Conservation (phyloP, 2,329 filamentous ascomycete species). For the Aspergillus sp. region DNA sequence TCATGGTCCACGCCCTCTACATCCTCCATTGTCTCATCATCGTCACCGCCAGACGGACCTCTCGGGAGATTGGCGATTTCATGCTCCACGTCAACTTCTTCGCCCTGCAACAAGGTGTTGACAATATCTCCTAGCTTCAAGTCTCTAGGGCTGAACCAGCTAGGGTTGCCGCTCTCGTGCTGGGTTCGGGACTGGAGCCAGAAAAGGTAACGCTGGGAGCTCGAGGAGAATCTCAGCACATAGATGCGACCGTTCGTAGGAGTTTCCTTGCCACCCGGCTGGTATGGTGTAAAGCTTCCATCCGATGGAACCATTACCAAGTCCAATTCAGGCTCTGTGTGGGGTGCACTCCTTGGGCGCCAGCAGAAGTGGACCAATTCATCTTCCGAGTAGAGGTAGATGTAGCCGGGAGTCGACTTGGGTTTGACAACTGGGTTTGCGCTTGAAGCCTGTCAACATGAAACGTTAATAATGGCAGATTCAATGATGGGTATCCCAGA, state of each 20-base stretch:
- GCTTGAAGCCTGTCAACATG: constrained; percentile 41
- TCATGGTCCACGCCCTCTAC: constrained; percentile 60
- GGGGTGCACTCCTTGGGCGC: constrained; percentile 69
- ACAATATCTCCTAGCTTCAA: constrained; percentile 84
- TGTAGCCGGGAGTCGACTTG: constrained; percentile 69
- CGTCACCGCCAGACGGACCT: constrained; percentile 50
- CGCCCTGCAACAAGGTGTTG: constrained; percentile 76
- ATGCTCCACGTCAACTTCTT: constrained; percentile 72
- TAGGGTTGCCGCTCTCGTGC: constrained; percentile 62
- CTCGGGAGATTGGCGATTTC: constrained; percentile 65
- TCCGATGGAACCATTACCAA: constrained; percentile 91
- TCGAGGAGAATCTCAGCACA: constrained; percentile 88
- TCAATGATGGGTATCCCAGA: too few relatives aligned
- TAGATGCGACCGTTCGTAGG: constrained; percentile 82
- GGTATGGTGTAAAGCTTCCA: constrained; percentile 79
- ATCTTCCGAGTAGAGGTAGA: constrained; percentile 92
- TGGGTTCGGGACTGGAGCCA: constrained; percentile 94
- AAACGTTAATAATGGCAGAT: constrained; percentile 6
- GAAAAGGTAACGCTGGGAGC: constrained; percentile 86
- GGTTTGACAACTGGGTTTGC: constrained; percentile 70
- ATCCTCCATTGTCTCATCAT: constrained; percentile 76
- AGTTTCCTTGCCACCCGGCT: constrained; percentile 59
- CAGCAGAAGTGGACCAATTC: constrained; percentile 97
- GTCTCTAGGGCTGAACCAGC: constrained; percentile 80
- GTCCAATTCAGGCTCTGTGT: constrained; percentile 75